A percentile compares a stretch with the other conserved stretches of the same genome.
Conservation (phyloP, 345 rosid genomes). For the Zanthoxylum bungeanum region DNA sequence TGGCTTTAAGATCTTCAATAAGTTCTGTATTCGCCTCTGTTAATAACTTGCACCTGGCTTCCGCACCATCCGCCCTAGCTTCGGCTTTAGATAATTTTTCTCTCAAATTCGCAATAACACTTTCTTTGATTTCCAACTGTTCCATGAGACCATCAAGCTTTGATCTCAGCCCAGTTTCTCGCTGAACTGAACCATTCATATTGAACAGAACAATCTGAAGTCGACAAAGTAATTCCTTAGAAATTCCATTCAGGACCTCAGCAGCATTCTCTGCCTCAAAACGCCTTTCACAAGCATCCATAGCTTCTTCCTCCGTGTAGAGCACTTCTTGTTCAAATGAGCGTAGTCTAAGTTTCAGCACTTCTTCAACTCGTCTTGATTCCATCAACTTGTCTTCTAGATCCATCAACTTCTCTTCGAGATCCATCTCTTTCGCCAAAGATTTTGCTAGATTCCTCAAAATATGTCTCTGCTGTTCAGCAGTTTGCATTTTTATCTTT, state of each 20-base stretch:
- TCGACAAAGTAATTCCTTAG: conserved; percentile 65
- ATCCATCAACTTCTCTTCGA: conserved; percentile 87
- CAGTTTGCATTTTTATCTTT: conserved; percentile 73
- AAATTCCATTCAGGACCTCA: conserved; percentile 60
- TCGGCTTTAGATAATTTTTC: conserved; percentile 42
- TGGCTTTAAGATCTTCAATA: conserved; percentile 51
- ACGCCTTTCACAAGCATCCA: conserved; percentile 48
- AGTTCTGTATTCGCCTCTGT: conserved; percentile 47
- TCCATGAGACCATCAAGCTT: conserved; percentile 42
- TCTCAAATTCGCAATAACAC: conserved; percentile 40
- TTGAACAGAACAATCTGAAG: conserved; percentile 66
- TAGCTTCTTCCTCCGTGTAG: conserved; percentile 63
- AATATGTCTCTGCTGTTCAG: conserved; percentile 69
- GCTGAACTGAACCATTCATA: conserved; percentile 53
- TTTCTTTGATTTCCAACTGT: conserved; percentile 54
- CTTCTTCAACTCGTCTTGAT: conserved; percentile 56
- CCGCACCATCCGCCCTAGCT: conserved; percentile 51
- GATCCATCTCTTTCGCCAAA: conserved; percentile 89
- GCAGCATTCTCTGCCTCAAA: conserved; percentile 75
- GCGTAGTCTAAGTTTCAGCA: conserved; percentile 45
- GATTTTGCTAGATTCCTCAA: conserved; percentile 94
- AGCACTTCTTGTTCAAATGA: conserved; percentile 54
- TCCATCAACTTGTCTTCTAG: conserved; percentile 77
- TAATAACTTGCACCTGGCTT: conserved; percentile 42
- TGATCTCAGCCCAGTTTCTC: conserved; percentile 51